Evolutionary conservation across 129 eudicot genomes (phyloP), one percentile per base, ranked within the genome.

Genomic region (Tagetes erecta): DNA sequence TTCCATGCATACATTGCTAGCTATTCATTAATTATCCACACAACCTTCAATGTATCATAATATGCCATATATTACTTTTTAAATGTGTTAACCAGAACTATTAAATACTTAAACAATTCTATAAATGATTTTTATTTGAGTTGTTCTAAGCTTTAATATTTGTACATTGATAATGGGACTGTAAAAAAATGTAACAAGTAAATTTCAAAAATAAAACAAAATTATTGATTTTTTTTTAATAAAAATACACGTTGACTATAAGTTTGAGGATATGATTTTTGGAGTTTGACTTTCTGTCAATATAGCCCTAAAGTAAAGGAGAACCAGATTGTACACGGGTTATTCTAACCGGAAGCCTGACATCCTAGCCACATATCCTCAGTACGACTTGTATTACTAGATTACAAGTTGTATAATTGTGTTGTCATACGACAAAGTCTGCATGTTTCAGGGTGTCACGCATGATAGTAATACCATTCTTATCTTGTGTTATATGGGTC

Each of bases 191-290:
- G 64, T 58, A 58, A 58, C 64, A 33, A 33, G 33, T 31, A 2
- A 33, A 58, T 6, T 6, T 20, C 27, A 20, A 30, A 47, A 36
- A 11, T 5, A 10, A 1, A 68, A 13, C 4, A 31, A 33, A 20
- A 10, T 45, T 9, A 20, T 3, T 31, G 9, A 0, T 8, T 20
- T 40, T 9, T 9, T 27, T 66, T 8, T 3, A 20, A 30, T 11
- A 41, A n/a, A 57, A 52, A 76, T 35, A 36, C 14, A 68, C 50
- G 70, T 77, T 77, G 76, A 77, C 81, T 0, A 53, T 40, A 7
- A n/a, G 7, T 75, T 51, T 31, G 55, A 2, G 33, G 12, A 2
- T 6, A 70, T 11, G 1, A 1, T 7, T 10, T 47, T 37, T 45
- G 8, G 6, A 34, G 14, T 44, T 75, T 77, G 70, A 68, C 76